Evolutionary conservation across 139 green algal species (phyloP), one percentile per base, ranked within the genome.

Genomic region (Zygnema circumcarinatum): DNA sequence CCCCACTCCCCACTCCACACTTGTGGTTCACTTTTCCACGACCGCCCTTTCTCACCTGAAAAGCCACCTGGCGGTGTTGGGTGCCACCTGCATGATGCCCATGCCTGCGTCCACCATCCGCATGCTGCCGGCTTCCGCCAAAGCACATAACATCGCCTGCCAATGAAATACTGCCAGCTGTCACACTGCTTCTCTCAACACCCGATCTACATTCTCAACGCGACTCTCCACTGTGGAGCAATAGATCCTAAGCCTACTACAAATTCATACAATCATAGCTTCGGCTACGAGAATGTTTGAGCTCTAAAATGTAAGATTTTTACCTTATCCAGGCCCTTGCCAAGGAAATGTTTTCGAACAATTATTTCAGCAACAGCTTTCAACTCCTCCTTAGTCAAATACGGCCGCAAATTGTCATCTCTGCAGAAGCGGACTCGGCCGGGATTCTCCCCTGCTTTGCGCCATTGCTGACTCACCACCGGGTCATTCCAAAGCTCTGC

Each of bases 391-490:
- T 7, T 3, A 25, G 80, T 86, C 7, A 86, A 38, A 67, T 40
- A 86, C 72, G 80, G 80, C 62, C 67, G 62, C 11, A 29, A 16
- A 54, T 86, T 54, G 38, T 38, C 67, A 38, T 86, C 80, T 32
- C 80, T 86, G 7, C 25, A 86, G 80, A 86, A 85, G 62, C 80
- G 62, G 7, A 86, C 67, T 21, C 80, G 62, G 11, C 80, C 80
- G 21, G n/a, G 21, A 25, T 39, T 86, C 67, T 86, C 80, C 69
- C 80, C 80, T 7, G 80, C 80, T 16, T 7, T 86, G 29, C 7
- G 7, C 80, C 80, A 86, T 67, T 86, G 62, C 25, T 86, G 7
- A 16, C 67, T 86, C 11, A 86, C 56, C 16, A 31, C 16, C 21
- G 76, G 76, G 41, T 81, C 22, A 20, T 16, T 68, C 21, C 76